phyloP scores from a whole-genome alignment of 768 basidiomycete species.

The Pluteus cervinus region DNA sequence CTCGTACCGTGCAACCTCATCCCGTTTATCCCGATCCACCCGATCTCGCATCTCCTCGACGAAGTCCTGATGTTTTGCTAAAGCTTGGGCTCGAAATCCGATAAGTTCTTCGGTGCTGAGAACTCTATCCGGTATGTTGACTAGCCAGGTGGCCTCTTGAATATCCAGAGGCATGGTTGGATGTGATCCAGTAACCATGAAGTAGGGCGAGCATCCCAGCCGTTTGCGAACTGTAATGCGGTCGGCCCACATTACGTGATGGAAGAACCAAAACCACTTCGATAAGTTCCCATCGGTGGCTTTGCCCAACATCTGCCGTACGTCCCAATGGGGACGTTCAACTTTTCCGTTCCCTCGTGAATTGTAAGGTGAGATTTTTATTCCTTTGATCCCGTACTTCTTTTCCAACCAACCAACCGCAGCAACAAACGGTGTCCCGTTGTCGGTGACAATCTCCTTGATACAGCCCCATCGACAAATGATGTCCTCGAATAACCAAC shows the following conservation, averaged over 20 bases:
- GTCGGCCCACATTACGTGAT: conserved; percentile 26
- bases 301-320: conserved; percentile 24
- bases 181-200: conserved; percentile 24
- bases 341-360: conserved; percentile 30
- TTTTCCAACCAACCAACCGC: conserved; percentile 13
- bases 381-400: conserved; percentile 26
- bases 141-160: conserved; percentile 14
- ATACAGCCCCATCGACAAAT: conserved; percentile 32
- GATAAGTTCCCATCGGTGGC: conserved; percentile 19
- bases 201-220: conserved; percentile 28
- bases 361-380: conserved; percentile 35
- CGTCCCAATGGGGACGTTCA: conserved; percentile 21
- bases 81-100: no score
- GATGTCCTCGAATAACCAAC: conserved; percentile 30
- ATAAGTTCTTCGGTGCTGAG: no score
- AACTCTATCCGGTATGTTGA: no score
- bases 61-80: no score
- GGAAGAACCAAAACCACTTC: conserved; percentile 22
- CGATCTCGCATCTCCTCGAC: no score
- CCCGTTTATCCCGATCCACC: not conserved
- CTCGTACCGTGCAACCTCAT: not conserved
- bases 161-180: conserved; percentile 27
- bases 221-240: conserved; percentile 20
- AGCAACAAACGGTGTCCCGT: conserved; percentile 23
- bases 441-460: conserved; percentile 34